phyloP scores from a whole-genome alignment of 1,284 basidiomycete genomes.

The Cutaneotrichosporon mucoides region DNA sequence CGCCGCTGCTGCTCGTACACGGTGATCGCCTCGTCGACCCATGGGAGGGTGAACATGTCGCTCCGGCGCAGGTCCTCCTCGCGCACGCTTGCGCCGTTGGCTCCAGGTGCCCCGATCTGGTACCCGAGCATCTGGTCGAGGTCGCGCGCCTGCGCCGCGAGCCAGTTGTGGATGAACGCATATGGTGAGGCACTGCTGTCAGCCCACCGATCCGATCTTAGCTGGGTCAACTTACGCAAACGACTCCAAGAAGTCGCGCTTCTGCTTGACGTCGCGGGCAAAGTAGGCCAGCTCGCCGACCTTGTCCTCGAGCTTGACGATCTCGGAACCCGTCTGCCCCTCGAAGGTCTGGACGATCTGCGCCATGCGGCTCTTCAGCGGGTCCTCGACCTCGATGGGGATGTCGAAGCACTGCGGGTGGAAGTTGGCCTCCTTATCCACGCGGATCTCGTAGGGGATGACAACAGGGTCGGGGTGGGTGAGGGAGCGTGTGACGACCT shows the following conservation, averaged over 20 bases:
- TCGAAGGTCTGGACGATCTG: conserved; percentile 67
- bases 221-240: conserved; percentile 57
- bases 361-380: conserved; percentile 70
- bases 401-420: conserved; percentile 72
- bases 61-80: conserved; percentile 83
- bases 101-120: conserved; percentile 59
- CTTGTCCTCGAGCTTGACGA: conserved; percentile 81
- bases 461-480: conserved; percentile 75
- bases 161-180: conserved; percentile 80
- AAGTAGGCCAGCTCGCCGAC: conserved; percentile 75
- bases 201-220: neutral
- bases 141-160: conserved; percentile 85
- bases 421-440: conserved; percentile 45
- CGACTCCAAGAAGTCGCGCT: conserved; percentile 76
- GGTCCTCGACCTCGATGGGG: conserved; percentile 84
- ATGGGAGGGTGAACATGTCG: conserved; percentile 83
- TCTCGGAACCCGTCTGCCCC: conserved; percentile 60
- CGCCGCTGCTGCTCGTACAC: conserved; percentile 44
- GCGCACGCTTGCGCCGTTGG: conserved; percentile 56
- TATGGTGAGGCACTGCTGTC: conserved; percentile 34
- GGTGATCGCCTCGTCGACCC: conserved; percentile 57
- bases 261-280: conserved; percentile 76
- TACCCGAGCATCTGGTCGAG: conserved; percentile 83
- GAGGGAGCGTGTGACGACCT: conserved; percentile 76
- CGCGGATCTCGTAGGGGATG: conserved; percentile 61